Evolutionary conservation across 1,284 basidiomycete species (phyloP), one percentile per base, ranked within the genome.

Genomic region (Sphagnurus paluster): DNA sequence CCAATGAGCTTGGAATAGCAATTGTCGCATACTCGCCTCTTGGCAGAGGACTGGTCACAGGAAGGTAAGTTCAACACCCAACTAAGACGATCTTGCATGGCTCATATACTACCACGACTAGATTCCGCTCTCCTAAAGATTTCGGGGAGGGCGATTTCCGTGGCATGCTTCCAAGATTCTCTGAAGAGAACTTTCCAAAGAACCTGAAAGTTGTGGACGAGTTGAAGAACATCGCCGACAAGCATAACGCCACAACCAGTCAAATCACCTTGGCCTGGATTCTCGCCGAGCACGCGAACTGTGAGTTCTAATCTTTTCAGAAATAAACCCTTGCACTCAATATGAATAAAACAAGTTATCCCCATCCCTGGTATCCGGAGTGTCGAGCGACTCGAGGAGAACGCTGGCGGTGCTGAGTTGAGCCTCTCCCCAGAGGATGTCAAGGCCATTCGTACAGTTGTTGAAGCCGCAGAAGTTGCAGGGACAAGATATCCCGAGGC

Each of bases 181-280:
- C 57, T 1, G 54, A 57, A 25, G 63, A 76, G 44, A 77, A 79
- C 53, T 75, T 79, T 46, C 62, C 67, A 2, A 71, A 71, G 49
- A 75, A 78, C 49, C 56, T 66, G 13, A 48, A 53, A 7, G 51
- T 71, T 48, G 68, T 70, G 46, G 58, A 74, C 8, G 63, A 60
- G 46, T 53, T 64, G 14, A 56, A 67, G n/a, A 54, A 51, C 42
- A 52, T 67, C 28, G 57, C 56, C 16, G 48, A 64, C 20, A 60
- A 57, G 48, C 64, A 75, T 53, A 49, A 57, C 4, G 65, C 63
- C 24, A 69, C 73, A 1, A 71, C 76, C 2, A 76, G 74, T 1
- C 77, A 80, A 54, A 56, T 79, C n/a, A 56, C 67, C 0, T 61
- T 81, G 2, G 77, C 78, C 1, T 80, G 78, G 74, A 50, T 74